Evolutionary conservation across 805 yeast genomes (phyloP).

Genomic region (Blastobotrys robertii): DNA sequence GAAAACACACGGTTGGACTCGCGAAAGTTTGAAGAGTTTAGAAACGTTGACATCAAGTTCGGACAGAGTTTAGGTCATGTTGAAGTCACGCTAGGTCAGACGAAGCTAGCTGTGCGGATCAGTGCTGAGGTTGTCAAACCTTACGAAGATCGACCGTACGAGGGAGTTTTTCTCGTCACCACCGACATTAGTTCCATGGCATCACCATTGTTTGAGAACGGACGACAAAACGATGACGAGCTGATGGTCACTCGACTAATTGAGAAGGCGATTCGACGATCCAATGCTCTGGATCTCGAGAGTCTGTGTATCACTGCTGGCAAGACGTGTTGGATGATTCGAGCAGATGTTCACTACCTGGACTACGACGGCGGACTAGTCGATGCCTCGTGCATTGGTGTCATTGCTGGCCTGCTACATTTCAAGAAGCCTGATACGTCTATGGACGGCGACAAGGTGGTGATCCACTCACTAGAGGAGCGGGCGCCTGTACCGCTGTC

Average conservation of each 20-base stretch:
- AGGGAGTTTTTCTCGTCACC: conserved; percentile 74
- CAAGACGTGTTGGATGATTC: conserved; percentile 77
- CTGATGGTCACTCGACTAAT: conserved; percentile 69
- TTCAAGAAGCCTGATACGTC: conserved; percentile 78
- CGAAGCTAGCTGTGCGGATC: conserved; percentile 61
- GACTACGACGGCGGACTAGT: conserved; percentile 90
- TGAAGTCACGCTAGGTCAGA: conserved; percentile 66
- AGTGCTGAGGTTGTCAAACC: conserved; percentile 73
- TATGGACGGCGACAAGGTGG: conserved; percentile 37
- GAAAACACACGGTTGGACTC: conserved; percentile 56
- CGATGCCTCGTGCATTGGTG: conserved; percentile 86
- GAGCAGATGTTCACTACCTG: conserved; percentile 83
- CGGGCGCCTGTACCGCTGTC: conserved; percentile 82
- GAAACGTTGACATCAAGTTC: conserved; percentile 55
- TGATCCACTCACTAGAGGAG: conserved; percentile 63
- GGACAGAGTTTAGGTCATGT: conserved; percentile 66
- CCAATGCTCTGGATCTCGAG: conserved; percentile 86
- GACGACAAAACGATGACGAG: conserved; percentile 68
- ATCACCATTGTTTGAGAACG: conserved; percentile 70
- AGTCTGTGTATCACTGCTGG: conserved; percentile 87
- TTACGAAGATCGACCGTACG: conserved; percentile 85
- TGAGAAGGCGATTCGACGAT: conserved; percentile 85
- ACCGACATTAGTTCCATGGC: conserved; percentile 91
- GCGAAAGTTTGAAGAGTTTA: conserved; percentile 50
- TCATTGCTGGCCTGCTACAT: conserved; percentile 75